Evolutionary conservation across 1,284 basidiomycete species (phyloP).

Genomic region (Cutaneotrichosporon sp.): DNA sequence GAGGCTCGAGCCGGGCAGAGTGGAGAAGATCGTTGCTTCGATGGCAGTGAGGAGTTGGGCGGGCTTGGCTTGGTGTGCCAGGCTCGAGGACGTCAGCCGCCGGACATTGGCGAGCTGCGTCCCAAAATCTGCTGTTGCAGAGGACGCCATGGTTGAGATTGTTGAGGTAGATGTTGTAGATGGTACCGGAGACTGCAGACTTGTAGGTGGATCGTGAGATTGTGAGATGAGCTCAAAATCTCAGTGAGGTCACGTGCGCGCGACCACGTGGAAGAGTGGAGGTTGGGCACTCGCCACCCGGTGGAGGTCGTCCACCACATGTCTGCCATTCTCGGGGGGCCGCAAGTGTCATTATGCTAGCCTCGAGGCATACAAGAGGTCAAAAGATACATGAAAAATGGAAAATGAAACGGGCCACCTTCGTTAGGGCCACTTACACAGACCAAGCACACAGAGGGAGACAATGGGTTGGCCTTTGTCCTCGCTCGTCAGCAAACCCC

Average conservation of each 20-base stretch:
- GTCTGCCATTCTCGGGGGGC: too few species aligned
- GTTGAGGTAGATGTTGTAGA: slow-evolving; percentile 2
- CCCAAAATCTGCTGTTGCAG: slow-evolving; percentile 27
- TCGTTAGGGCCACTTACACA: too few species aligned
- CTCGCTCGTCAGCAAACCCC: too few species aligned
- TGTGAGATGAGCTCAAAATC: slow-evolving; percentile 5
- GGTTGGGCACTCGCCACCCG: not conserved
- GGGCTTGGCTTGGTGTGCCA: slow-evolving; percentile 83
- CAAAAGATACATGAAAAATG: too few species aligned
- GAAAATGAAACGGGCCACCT: too few species aligned
- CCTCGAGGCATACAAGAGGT: too few species aligned
- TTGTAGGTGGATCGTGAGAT: not conserved
- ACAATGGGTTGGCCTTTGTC: too few species aligned
- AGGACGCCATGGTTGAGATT: slow-evolving; percentile 14
- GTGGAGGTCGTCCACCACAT: not conserved
- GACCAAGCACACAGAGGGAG: too few species aligned
- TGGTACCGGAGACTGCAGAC: not conserved
- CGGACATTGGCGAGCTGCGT: slow-evolving; percentile 75
- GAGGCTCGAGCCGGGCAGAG: slow-evolving; percentile 53
- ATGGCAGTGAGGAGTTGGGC: slow-evolving; percentile 83
- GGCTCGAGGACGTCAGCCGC: slow-evolving; percentile 72
- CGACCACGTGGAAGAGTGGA: not conserved
- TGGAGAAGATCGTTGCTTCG: slow-evolving; percentile 67
- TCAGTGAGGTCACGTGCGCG: slow-evolving; percentile 4
- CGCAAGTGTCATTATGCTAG: too few species aligned